Percentiles rank a stretch among this genome's conserved stretches.
These are phyloP conservation scores for Ganoderma lucidum DNA, from an alignment of 1,284 basidiomycete species.

Conservation along the genomic window DNA sequence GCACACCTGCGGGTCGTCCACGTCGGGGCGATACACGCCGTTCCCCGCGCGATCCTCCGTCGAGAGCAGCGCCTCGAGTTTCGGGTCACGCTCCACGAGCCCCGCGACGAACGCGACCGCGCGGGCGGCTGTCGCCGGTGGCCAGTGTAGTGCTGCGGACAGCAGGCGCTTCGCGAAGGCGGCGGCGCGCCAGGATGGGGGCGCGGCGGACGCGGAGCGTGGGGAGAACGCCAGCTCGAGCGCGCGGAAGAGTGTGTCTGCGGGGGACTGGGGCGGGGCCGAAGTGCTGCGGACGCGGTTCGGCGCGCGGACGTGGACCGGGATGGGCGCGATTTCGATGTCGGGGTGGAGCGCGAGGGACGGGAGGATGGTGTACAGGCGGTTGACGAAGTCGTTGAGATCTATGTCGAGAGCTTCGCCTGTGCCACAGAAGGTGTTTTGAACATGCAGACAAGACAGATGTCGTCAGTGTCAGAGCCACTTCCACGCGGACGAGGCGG, in stretches of 20 bases:
- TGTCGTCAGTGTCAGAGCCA: neutral
- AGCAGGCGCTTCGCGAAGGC: constrained; percentile 94
- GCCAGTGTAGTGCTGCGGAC: constrained; percentile 82
- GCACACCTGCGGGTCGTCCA: constrained; percentile 88
- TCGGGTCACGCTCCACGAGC: constrained; percentile 80
- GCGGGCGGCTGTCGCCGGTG: constrained; percentile 70
- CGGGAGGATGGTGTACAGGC: constrained; percentile 76
- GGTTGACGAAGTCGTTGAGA: constrained; percentile 87
- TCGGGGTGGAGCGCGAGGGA: constrained; percentile 62
- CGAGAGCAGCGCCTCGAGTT: constrained; percentile 84
- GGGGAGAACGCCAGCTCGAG: constrained; percentile 82
- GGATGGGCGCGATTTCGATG: constrained; percentile 51
- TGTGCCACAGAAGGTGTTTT: constrained; percentile 39
- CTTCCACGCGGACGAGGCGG: neutral
- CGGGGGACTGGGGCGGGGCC: constrained; percentile 47
- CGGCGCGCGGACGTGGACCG: constrained; percentile 32
- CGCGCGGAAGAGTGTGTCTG: constrained; percentile 87
- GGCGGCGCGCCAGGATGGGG: constrained; percentile 83
- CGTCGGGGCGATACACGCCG: constrained; percentile 82
- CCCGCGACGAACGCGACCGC: constrained; percentile 77
- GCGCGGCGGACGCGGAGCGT: constrained; percentile 59
- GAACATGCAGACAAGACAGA: neutral
- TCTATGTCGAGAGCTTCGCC: constrained; percentile 97
- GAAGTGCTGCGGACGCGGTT: constrained; percentile 37
- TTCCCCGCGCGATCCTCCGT: constrained; percentile 87